These are phyloP conservation scores for Aureobasidium sp. DNA, from an alignment of 2,329 filamentous ascomycete genomes.

Conservation along the genomic window DNA sequence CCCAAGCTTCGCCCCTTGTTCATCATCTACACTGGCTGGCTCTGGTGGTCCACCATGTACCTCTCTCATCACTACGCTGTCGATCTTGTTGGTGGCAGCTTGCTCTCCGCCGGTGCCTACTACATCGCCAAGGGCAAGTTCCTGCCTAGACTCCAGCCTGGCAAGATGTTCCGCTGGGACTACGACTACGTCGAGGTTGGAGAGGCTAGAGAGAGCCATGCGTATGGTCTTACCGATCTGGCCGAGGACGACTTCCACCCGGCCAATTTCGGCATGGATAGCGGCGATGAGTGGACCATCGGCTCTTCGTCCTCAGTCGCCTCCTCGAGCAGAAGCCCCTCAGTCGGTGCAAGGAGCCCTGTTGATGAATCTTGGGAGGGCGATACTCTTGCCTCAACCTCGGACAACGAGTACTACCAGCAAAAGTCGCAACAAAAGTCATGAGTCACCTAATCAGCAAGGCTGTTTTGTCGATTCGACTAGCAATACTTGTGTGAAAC, in stretches of 20 bases:
- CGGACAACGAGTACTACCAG: constrained; percentile 29
- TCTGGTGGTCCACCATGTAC: constrained; percentile 99
- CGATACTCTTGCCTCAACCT: constrained; percentile 42
- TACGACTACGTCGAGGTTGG: constrained; percentile 90
- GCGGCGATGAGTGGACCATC: constrained; percentile 76
- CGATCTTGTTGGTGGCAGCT: constrained; percentile 77
- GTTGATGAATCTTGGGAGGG: constrained; percentile 53
- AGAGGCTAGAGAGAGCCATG: constrained; percentile 47
- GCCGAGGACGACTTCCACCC: constrained; percentile 42
- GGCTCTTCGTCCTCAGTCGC: constrained; percentile 73
- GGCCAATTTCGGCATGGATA: constrained; percentile 46
- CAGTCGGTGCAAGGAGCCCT: constrained; percentile 36
- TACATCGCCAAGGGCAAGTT: constrained; percentile 74
- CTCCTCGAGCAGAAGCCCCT: constrained; percentile 53
- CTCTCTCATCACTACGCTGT: constrained; percentile 95
- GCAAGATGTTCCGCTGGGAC: constrained; percentile 86
- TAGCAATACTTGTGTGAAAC: not conserved
- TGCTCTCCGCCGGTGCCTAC: constrained; percentile 57
- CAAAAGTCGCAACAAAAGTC: constrained; percentile 5
- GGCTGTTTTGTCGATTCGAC: not conserved
- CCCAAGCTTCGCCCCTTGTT: constrained; percentile 73
- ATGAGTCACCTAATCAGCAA: not conserved
- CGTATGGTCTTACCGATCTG: constrained; percentile 48
- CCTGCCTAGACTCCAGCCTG: constrained; percentile 70
- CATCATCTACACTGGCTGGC: constrained; percentile 78